These are phyloP conservation scores for Rasamsonia emersonii DNA, from an alignment of 2,329 filamentous ascomycete species.

Conservation along the genomic window DNA sequence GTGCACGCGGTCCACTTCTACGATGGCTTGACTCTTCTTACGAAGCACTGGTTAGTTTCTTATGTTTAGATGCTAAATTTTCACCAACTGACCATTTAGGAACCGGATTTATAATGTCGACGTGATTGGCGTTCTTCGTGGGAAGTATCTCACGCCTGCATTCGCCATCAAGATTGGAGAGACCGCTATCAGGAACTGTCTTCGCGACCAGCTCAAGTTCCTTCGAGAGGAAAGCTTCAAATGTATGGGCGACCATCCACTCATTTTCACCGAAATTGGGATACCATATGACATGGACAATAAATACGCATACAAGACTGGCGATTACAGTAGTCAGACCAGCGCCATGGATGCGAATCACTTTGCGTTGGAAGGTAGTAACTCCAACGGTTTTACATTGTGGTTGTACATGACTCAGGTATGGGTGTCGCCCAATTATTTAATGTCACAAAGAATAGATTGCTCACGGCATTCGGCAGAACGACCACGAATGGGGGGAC, in stretches of 20 bases:
- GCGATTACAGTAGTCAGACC: conserved; percentile 87
- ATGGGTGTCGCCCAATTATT: conserved; percentile 19
- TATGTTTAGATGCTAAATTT: background rate
- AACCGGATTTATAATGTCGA: conserved; percentile 97
- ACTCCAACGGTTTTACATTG: conserved; percentile 74
- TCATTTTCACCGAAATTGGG: conserved; percentile 87
- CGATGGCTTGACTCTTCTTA: conserved; percentile 92
- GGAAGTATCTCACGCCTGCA: conserved; percentile 77
- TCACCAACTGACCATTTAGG: conserved; percentile 29
- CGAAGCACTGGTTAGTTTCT: conserved; percentile 72
- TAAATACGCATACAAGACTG: conserved; percentile 88
- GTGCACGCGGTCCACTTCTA: conserved; percentile 95
- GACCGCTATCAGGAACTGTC: conserved; percentile 85
- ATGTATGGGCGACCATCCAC: conserved; percentile 79
- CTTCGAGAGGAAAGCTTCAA: conserved; percentile 82
- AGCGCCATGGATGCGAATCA: conserved; percentile 94
- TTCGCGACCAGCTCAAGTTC: conserved; percentile 75
- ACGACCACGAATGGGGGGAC: conserved; percentile 82
- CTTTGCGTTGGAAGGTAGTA: conserved; percentile 77
- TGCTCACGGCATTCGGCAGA: conserved; percentile 40
- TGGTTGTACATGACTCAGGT: conserved; percentile 77
- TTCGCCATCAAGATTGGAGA: conserved; percentile 92
- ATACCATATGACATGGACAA: conserved; percentile 99
- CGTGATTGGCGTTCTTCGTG: conserved; percentile 82
- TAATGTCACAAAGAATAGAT: conserved; percentile 1